Evolutionary conservation across 2,329 filamentous ascomycete species (phyloP).

Genomic region (Colletotrichum shisoi): DNA sequence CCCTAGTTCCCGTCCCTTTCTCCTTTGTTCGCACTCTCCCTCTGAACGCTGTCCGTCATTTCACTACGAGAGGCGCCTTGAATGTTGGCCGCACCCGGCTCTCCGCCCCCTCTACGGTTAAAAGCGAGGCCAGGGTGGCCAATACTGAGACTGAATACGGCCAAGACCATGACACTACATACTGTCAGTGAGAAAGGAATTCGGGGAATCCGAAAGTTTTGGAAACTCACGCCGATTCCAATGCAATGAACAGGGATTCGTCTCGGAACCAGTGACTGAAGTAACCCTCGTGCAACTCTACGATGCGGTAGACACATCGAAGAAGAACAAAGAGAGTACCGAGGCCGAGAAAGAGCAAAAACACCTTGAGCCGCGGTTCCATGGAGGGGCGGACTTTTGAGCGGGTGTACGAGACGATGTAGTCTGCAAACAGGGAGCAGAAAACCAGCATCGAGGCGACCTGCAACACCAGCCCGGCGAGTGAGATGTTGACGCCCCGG

Average conservation of each 20-base stretch:
- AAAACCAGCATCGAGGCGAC: constrained; percentile 59
- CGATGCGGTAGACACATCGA: constrained; percentile 65
- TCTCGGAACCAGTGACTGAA: constrained; percentile 57
- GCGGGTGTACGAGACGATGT: constrained; percentile 47
- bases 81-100: too few relatives aligned
- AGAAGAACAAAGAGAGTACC: constrained; percentile 65
- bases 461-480: constrained; percentile 62
- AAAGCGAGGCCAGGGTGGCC: constrained; percentile 34
- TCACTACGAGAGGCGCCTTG: background rate
- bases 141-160: constrained; percentile 18
- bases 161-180: constrained; percentile 25
- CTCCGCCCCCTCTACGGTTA: background rate
- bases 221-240: constrained; percentile 50
- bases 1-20: background rate
- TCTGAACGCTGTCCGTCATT: background rate
- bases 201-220: too few relatives aligned
- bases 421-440: constrained; percentile 52
- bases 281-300: constrained; percentile 66
- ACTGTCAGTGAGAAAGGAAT: background rate
- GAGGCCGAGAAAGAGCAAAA: constrained; percentile 58
- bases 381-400: constrained; percentile 44
- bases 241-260: constrained; percentile 53
- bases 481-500: constrained; percentile 57
- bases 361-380: constrained; percentile 54
- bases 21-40: too few relatives aligned